Conservation (phyloP, 495 filamentous ascomycete species). For the Niebla homalea region DNA sequence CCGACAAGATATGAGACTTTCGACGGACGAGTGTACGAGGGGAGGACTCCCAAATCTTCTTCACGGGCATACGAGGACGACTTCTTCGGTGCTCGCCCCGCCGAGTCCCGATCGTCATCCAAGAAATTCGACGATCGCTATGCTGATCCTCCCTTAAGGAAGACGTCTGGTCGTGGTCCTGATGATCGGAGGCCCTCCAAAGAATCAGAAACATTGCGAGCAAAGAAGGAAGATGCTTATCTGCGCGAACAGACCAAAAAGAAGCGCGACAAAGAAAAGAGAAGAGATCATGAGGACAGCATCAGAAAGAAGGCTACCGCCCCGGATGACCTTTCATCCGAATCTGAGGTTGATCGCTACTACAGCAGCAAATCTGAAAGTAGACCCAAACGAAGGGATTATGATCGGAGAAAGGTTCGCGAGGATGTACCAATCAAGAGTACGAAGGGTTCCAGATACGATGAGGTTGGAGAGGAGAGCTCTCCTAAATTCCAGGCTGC, state of each 20-base stretch:
- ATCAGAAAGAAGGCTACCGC: slow-evolving; percentile 11
- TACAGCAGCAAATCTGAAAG: slow-evolving; percentile 6
- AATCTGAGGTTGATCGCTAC: slow-evolving; percentile 13
- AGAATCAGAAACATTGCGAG: slow-evolving; percentile 17
- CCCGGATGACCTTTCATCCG: slow-evolving; percentile 23
- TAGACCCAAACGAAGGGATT: slow-evolving; percentile 9
- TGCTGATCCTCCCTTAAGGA: slow-evolving; percentile 13
- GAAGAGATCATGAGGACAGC: slow-evolving; percentile 35
- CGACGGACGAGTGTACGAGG: slow-evolving; percentile 36
- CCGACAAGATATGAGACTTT: slow-evolving; percentile 24
- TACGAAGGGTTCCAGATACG: slow-evolving; percentile 7
- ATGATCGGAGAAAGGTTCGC: slow-evolving; percentile 8
- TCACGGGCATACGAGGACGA: slow-evolving; percentile 20
- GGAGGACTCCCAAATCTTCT: slow-evolving; percentile 24
- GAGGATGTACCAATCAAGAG: slow-evolving; percentile 9
- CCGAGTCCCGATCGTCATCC: slow-evolving; percentile 15
- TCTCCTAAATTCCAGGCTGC: slow-evolving; percentile 19
- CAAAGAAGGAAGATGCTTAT: slow-evolving; percentile 4
- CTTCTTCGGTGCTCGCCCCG: slow-evolving; percentile 32
- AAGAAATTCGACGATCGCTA: slow-evolving; percentile 14
- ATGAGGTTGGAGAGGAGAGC: slow-evolving; percentile 19
- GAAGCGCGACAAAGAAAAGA: slow-evolving; percentile 38
- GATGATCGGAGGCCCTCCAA: slow-evolving; percentile 20
- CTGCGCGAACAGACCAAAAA: slow-evolving; percentile 9
- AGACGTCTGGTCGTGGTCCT: slow-evolving; percentile 19